phyloP scores from a whole-genome alignment of 2,329 filamentous ascomycete genomes.

The Dothistroma pini region DNA sequence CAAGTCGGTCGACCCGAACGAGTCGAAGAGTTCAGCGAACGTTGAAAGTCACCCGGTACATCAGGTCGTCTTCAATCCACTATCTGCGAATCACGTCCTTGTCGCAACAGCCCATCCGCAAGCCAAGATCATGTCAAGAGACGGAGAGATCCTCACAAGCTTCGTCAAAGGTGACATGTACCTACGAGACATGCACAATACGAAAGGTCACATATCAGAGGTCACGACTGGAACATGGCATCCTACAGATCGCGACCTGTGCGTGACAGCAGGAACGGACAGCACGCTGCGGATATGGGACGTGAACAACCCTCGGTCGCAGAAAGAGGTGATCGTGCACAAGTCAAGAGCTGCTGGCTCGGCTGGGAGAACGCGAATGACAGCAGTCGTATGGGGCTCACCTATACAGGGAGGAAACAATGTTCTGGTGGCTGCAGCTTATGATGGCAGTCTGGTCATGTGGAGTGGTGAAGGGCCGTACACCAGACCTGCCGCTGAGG shows the following conservation, averaged over 20 bases:
- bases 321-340: slow-evolving; percentile 93
- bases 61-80: slow-evolving; percentile 79
- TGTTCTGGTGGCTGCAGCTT: slow-evolving; percentile 73
- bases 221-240: slow-evolving; percentile 88
- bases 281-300: slow-evolving; percentile 98
- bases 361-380: slow-evolving; percentile 90
- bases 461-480: slow-evolving; percentile 88
- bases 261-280: slow-evolving; percentile 88
- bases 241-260: slow-evolving; percentile 77
- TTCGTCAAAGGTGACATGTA: slow-evolving; percentile 99
- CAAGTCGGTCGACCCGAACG: slow-evolving; percentile 83
- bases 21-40: slow-evolving; percentile 66
- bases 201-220: slow-evolving; percentile 93
- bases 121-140: slow-evolving; percentile 81
- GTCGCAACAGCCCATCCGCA: slow-evolving; percentile 87
- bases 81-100: slow-evolving; percentile 74
- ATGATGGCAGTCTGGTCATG: slow-evolving; percentile 89
- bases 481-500: slow-evolving; percentile 74
- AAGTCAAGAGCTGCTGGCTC: slow-evolving; percentile 87
- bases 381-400: slow-evolving; percentile 80
- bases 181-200: slow-evolving; percentile 92
- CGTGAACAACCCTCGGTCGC: slow-evolving; percentile 80
- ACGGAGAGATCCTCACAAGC: slow-evolving; percentile 80
- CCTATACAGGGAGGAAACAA: slow-evolving; percentile 73
- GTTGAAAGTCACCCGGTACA: slow-evolving; percentile 86